Evolutionary conservation across 2,329 filamentous ascomycete genomes (phyloP).

Genomic region (Diaporthe sp.): DNA sequence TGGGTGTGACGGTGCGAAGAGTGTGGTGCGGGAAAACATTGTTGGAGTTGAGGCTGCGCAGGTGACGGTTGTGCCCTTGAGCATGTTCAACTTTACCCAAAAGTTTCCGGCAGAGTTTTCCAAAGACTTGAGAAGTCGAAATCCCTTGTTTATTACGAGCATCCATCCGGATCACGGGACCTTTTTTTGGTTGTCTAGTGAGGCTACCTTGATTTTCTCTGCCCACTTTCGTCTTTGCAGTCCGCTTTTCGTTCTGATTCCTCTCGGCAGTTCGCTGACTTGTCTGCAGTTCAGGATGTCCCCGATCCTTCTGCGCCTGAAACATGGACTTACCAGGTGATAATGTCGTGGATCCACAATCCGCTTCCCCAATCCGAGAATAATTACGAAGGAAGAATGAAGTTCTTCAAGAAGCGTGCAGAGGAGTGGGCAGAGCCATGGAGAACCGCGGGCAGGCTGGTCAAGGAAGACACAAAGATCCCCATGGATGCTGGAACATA

Average conservation of each 20-base stretch:
- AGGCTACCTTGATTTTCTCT: not conserved
- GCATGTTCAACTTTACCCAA: not conserved
- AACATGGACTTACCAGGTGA: not conserved
- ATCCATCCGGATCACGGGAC: not conserved
- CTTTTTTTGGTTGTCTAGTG: not conserved
- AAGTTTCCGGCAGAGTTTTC: not conserved
- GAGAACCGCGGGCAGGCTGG: not conserved
- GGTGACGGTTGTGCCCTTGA: not conserved
- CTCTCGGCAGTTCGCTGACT: not conserved
- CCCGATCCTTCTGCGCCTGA: not conserved
- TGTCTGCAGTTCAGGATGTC: not conserved
- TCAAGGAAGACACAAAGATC: not conserved
- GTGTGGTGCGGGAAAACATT: not conserved
- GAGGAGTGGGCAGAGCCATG: not conserved
- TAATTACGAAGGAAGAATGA: not conserved
- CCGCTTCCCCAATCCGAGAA: not conserved
- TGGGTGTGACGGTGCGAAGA: not conserved
- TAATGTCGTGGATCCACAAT: not conserved
- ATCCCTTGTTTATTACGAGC: not conserved
- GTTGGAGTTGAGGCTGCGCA: not conserved
- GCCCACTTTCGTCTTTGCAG: not conserved
- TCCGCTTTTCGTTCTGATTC: not conserved
- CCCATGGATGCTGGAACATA: not conserved
- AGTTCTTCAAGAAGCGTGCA: conserved; percentile 4
- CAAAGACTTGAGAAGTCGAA: not conserved